Conservation (phyloP, 2,329 filamentous ascomycete genomes). For the Trichoderma sp. region DNA sequence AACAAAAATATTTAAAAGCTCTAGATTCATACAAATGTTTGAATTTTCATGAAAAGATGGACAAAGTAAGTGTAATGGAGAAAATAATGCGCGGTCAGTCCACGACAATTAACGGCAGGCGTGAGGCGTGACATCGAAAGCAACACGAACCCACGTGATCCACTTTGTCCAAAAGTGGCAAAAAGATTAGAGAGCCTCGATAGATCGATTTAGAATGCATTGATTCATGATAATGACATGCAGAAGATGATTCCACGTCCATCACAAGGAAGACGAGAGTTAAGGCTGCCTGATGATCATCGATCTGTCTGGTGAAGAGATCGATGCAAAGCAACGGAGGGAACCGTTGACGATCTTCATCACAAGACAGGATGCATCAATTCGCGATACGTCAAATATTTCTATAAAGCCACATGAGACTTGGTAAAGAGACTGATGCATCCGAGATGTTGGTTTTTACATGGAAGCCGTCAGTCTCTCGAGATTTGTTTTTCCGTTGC, state of each 20-base stretch:
- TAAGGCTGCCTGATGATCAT: no score
- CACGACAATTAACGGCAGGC: constrained; percentile 12
- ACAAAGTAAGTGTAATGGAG: neutral
- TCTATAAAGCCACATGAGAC: no score
- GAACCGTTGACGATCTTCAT: neutral
- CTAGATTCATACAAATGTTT: no score
- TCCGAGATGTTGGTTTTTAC: neutral
- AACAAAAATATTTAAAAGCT: no score
- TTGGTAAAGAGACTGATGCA: neutral
- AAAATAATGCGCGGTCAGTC: neutral
- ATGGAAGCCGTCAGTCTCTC: neutral
- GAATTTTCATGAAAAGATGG: neutral
- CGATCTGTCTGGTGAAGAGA: no score
- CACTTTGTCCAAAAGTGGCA: neutral
- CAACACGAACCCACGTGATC: constrained; percentile 35
- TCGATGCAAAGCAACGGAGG: neutral
- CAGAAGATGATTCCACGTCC: neutral
- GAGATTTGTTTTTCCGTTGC: neutral
- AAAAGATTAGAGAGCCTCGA: constrained; percentile 17
- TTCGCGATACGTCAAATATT: neutral
- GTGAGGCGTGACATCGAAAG: constrained; percentile 24
- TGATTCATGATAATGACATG: neutral
- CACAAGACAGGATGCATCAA: neutral
- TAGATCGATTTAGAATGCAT: constrained; percentile 26
- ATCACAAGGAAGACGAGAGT: neutral